phyloP scores from a whole-genome alignment of 140 eudicot genomes.

The Ambrosia hybrid region DNA sequence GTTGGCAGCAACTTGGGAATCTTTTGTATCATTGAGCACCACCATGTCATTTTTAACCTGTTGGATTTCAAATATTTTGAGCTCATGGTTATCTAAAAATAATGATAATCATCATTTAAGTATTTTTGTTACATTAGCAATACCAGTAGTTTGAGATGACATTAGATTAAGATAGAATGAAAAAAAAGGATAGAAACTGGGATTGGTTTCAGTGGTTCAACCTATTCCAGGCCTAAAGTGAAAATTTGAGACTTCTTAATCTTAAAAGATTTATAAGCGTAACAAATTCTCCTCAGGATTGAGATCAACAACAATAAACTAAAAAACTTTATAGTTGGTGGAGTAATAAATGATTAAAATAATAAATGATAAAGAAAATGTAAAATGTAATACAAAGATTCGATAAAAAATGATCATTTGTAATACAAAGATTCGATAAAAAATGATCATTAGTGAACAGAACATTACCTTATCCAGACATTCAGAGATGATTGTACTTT shows the following conservation, averaged over 20 bases:
- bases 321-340: not conserved
- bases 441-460: slow-evolving; percentile 1
- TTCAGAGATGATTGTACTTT: slow-evolving; percentile 39
- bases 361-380: not conserved
- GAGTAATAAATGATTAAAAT: not conserved
- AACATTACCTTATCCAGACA: slow-evolving; percentile 39
- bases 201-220: not conserved
- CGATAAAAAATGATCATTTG: not conserved
- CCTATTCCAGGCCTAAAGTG: not conserved
- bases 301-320: not conserved
- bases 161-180: not conserved
- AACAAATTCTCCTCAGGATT: not conserved
- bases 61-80: slow-evolving; percentile 6
- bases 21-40: slow-evolving; percentile 31
- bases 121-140: not conserved
- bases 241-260: not conserved
- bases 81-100: not conserved
- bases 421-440: not conserved
- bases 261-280: not conserved
- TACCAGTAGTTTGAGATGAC: not conserved
- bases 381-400: not conserved
- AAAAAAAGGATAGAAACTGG: slow-evolving; percentile 5
- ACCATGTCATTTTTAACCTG: slow-evolving; percentile 38
- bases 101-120: not conserved
- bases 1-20: slow-evolving; percentile 46